Conservation (phyloP, 2,329 filamentous ascomycete species). For the Fusarium sp. region DNA sequence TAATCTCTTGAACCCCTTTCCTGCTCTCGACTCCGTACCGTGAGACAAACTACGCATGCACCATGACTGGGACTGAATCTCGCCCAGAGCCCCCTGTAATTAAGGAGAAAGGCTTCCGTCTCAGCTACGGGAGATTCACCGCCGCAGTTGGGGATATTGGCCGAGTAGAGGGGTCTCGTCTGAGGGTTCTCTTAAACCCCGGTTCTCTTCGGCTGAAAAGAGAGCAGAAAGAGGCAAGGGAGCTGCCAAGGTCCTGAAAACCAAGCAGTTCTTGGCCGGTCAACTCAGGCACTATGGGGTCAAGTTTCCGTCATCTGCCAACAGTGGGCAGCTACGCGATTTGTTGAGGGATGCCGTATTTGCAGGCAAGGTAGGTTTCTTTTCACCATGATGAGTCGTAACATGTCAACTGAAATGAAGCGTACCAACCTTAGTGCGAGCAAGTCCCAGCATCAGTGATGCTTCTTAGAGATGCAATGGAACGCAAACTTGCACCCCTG, state of each 20-base stretch:
- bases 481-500: conserved; percentile 13
- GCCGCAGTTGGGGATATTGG: background rate
- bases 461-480: conserved; percentile 6
- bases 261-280: background rate
- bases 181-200: conserved; percentile 1
- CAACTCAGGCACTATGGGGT: conserved; percentile 9
- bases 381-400: background rate
- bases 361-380: background rate
- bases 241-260: background rate
- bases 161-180: background rate
- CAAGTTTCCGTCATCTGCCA: background rate
- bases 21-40: background rate
- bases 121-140: background rate
- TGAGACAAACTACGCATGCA: background rate
- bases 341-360: background rate
- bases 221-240: background rate
- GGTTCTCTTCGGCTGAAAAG: background rate
- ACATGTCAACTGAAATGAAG: background rate
- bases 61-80: background rate
- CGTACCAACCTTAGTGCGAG: background rate
- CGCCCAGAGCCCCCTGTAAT: background rate
- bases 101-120: background rate
- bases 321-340: background rate
- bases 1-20: background rate
- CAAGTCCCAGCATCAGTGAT: background rate